Evolutionary conservation across 2,329 filamentous ascomycete species (phyloP), one percentile per base, ranked within the genome.

Genomic region (Polytolypa hystricis): DNA sequence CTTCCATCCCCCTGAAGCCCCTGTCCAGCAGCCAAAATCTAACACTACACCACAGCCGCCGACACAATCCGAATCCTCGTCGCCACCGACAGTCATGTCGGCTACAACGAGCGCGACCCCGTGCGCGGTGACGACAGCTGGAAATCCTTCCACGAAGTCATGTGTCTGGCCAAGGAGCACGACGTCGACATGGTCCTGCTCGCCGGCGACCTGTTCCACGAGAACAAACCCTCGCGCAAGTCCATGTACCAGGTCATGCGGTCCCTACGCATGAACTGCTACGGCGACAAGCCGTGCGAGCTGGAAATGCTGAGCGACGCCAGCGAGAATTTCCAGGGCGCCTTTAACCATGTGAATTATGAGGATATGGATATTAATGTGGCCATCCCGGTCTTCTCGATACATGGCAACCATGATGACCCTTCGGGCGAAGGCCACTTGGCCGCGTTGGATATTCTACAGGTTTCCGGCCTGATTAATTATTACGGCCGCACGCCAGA

Each of bases 181-280:
- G 91, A 98, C 64, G 91, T 98, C 46, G 91, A 98, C 60, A 96
- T 98, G 91, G 83, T 98, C 0, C 71, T 98, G 2, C 77, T 98
- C 4, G 89, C 81, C 2, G 91, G 91, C 31, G 91, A 98, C 56
- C 73, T 98, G 1, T 98, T 98, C 55, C 93, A 98, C 57, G 89
- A 98, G 49, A 98, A 98, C 60, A 94, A 94, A 52, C 93, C 91
- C 3, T 95, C 86, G 5, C 77, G 91, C 41, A 94, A 95, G 55
- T 80, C 87, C 18, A 84, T 98, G 74, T 96, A 91, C 57, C 85
- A 98, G 56, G 91, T 98, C 43, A 96, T 96, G 85, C 79, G 85
- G 20, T 91, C 84, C 2, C 70, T 98, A 19, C 79, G 91, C 36
- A 81, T 86, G 69, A 94, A 95, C 55, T 96, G 91, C 54, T 74